Conservation (phyloP, 768 basidiomycete species). For the Leccinum longicurvipes region DNA sequence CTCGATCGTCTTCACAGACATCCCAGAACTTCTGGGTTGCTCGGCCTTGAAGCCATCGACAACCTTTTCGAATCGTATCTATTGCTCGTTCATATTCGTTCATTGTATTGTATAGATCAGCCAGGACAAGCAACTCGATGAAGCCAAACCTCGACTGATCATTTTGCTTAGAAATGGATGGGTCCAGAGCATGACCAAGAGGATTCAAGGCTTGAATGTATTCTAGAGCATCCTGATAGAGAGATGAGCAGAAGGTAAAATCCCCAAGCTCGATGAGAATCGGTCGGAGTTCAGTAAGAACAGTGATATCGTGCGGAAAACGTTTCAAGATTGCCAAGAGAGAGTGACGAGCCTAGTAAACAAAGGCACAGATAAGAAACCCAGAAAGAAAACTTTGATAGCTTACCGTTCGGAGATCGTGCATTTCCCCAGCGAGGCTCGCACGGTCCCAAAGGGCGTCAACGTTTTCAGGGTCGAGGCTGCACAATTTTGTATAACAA, state of each 20-base stretch:
- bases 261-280: conserved; percentile 56
- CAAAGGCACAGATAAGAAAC: not conserved
- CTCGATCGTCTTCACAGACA: conserved; percentile 78
- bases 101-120: conserved; percentile 76
- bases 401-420: conserved; percentile 63
- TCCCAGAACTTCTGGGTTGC: conserved; percentile 76
- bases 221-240: conserved; percentile 74
- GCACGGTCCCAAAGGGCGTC: conserved; percentile 91
- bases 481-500: conserved; percentile 82
- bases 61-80: conserved; percentile 67
- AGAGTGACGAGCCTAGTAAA: conserved; percentile 26
- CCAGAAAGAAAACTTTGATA: not conserved
- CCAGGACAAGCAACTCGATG: conserved; percentile 76
- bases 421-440: conserved; percentile 70
- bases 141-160: conserved; percentile 21
- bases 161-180: conserved; percentile 9
- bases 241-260: conserved; percentile 54
- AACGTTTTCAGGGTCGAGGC: conserved; percentile 75
- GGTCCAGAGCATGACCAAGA: conserved; percentile 40
- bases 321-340: conserved; percentile 26
- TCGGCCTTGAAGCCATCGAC: conserved; percentile 90
- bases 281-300: conserved; percentile 75
- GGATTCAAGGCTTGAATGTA: conserved; percentile 48
- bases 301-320: conserved; percentile 66
- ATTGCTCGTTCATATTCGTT: conserved; percentile 68